Percentiles rank a stretch among this genome's conserved stretches.
Conservation (phyloP, 805 yeast species). For the Candida orba region DNA sequence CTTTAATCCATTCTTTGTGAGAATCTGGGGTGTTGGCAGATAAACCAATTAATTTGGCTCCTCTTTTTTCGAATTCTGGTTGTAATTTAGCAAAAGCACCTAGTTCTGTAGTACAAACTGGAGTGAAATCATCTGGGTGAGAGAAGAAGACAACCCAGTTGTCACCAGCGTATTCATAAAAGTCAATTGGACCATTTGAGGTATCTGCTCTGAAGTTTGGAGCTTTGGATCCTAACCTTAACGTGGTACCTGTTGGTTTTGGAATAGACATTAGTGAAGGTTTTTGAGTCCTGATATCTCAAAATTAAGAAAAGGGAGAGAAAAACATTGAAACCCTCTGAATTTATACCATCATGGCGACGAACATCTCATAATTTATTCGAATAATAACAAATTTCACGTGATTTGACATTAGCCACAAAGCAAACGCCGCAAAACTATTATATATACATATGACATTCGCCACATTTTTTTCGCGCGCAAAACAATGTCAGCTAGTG, state of each 20-base stretch:
- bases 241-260: conserved; percentile 31
- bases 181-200: conserved; percentile 54
- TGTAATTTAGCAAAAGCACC: conserved; percentile 70
- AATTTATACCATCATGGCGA: conserved; percentile 3
- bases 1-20: conserved; percentile 64
- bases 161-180: conserved; percentile 56
- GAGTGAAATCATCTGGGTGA: conserved; percentile 75
- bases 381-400: conserved; percentile 12
- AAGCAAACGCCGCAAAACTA: not conserved
- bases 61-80: conserved; percentile 60
- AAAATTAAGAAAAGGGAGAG: no score
- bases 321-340: not conserved
- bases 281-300: not conserved
- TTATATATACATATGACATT: not conserved
- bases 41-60: conserved; percentile 60
- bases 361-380: not conserved
- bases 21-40: conserved; percentile 58
- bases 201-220: conserved; percentile 63
- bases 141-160: conserved; percentile 64
- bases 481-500: no score
- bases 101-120: conserved; percentile 72
- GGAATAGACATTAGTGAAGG: conserved; percentile 32
- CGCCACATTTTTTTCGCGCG: not conserved
- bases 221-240: conserved; percentile 54
- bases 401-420: conserved; percentile 15